phyloP scores from a whole-genome alignment of 2,329 filamentous ascomycete species.

The Macrophomina tecta region DNA sequence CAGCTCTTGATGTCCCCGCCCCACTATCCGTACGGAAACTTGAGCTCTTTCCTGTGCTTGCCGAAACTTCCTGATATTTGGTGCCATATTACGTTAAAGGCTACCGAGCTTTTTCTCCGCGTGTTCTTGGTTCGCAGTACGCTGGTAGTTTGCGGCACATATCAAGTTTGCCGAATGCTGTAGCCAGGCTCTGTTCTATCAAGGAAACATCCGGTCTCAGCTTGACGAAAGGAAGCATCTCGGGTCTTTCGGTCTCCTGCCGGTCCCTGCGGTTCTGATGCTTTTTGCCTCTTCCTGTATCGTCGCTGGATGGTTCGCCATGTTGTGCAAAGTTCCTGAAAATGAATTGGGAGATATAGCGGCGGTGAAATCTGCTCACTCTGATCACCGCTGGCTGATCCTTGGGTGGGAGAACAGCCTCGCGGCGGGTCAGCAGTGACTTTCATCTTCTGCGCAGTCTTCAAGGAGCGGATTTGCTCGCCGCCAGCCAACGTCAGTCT shows the following conservation, averaged over 20 bases:
- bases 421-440: neutral
- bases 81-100: slow-evolving; percentile 36
- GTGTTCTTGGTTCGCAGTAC: slow-evolving; percentile 33
- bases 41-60: slow-evolving; percentile 34
- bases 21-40: slow-evolving; percentile 37
- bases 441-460: neutral
- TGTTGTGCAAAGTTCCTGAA: slow-evolving; percentile 41
- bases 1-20: slow-evolving; percentile 44
- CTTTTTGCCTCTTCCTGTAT: no score
- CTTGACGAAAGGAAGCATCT: neutral
- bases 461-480: no score
- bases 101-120: slow-evolving; percentile 38
- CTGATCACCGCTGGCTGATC: neutral
- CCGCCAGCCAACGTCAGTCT: no score
- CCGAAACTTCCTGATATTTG: slow-evolving; percentile 33
- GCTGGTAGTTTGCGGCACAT: slow-evolving; percentile 39
- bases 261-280: neutral
- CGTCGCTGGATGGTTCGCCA: slow-evolving; percentile 22
- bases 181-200: slow-evolving; percentile 32
- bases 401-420: neutral
- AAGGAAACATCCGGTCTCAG: slow-evolving; percentile 1
- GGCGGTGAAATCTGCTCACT: slow-evolving; percentile 37
- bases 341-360: slow-evolving; percentile 46
- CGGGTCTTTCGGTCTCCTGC: neutral
- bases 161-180: slow-evolving; percentile 39